phyloP scores from a whole-genome alignment of 257 asterid genomes.

The Penstemon davidsonii region DNA sequence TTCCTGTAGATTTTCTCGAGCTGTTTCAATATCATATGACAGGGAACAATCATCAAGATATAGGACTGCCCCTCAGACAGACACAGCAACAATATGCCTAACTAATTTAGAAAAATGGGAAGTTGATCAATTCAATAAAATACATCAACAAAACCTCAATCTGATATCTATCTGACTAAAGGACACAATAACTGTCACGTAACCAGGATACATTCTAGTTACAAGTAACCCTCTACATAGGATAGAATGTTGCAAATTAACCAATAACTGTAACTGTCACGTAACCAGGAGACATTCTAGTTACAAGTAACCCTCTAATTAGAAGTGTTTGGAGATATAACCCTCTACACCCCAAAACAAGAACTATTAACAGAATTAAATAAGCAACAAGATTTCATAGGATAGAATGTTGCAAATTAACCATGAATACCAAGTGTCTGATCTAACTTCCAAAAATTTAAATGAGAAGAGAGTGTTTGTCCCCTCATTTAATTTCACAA shows the following conservation, averaged over 20 bases:
- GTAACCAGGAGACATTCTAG: too few species aligned
- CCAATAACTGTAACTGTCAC: too few species aligned
- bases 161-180: too few species aligned
- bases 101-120: background rate
- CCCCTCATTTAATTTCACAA: background rate
- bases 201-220: too few species aligned
- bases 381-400: background rate
- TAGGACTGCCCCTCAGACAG: background rate
- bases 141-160: too few species aligned
- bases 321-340: background rate
- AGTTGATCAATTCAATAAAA: background rate
- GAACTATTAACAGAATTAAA: background rate
- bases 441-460: background rate
- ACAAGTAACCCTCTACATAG: too few species aligned
- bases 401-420: background rate
- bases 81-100: slow-evolving; percentile 3
- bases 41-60: too few species aligned
- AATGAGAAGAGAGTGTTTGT: background rate
- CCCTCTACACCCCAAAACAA: background rate
- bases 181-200: too few species aligned
- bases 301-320: background rate
- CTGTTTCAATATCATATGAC: too few species aligned
- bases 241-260: background rate
- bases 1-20: slow-evolving; percentile 7
- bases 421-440: background rate